Percentiles rank a stretch among this genome's conserved stretches.
phyloP scores from a whole-genome alignment of 495 filamentous ascomycete species.

The Lasiosphaeria miniovina region DNA sequence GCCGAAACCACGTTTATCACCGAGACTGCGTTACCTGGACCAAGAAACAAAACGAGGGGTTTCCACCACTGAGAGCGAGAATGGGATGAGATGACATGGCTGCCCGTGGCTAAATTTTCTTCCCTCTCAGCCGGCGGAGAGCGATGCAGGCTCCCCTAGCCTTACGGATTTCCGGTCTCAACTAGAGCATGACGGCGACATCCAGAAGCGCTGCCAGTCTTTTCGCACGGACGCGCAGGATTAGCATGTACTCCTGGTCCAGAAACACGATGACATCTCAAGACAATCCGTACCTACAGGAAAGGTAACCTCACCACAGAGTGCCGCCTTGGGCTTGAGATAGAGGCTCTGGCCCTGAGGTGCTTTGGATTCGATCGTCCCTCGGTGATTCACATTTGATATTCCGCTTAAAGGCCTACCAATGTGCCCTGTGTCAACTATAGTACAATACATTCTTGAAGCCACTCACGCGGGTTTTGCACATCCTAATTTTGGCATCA shows the following conservation, averaged over 20 bases:
- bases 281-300: too few relatives aligned
- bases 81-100: background rate
- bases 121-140: constrained; percentile 12
- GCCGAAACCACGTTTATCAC: background rate
- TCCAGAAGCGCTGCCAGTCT: background rate
- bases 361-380: too few relatives aligned
- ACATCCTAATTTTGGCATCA: too few relatives aligned
- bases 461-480: too few relatives aligned
- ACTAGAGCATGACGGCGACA: constrained; percentile 10
- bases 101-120: constrained; percentile 11
- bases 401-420: too few relatives aligned
- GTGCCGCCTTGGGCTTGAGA: too few relatives aligned
- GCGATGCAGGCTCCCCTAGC: background rate
- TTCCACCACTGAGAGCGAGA: background rate
- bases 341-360: too few relatives aligned
- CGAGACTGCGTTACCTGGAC: background rate
- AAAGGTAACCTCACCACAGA: too few relatives aligned
- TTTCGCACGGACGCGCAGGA: background rate
- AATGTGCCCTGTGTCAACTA: too few relatives aligned
- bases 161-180: constrained; percentile 10
- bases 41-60: constrained; percentile 4
- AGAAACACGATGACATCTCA: background rate
- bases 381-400: too few relatives aligned
- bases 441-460: too few relatives aligned
- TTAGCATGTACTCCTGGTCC: background rate